These are phyloP conservation scores for Mycena vitilis DNA, from an alignment of 768 basidiomycete genomes.

Conservation along the genomic window DNA sequence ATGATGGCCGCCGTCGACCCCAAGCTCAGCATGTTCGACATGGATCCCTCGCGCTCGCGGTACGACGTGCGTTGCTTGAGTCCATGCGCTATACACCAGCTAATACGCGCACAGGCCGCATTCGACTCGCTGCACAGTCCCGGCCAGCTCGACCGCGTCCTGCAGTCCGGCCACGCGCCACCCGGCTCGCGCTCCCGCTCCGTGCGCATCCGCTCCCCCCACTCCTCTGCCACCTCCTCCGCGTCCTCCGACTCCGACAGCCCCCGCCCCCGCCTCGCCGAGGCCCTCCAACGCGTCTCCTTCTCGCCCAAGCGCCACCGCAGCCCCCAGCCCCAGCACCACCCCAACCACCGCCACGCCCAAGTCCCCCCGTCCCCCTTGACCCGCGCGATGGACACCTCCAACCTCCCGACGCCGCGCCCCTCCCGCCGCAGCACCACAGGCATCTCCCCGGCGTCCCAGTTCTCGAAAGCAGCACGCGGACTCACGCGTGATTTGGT, in stretches of 20 bases:
- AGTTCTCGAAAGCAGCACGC: slow-evolving; percentile 70
- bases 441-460: slow-evolving; percentile 51
- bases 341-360: slow-evolving; percentile 43
- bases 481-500: slow-evolving; percentile 68
- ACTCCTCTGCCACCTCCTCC: slow-evolving; percentile 60
- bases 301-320: slow-evolving; percentile 85
- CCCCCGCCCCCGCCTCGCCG: slow-evolving; percentile 66
- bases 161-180: slow-evolving; percentile 64
- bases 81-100: slow-evolving; percentile 1
- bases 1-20: slow-evolving; percentile 74
- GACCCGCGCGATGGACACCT: slow-evolving; percentile 28
- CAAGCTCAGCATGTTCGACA: slow-evolving; percentile 67
- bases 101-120: slow-evolving; percentile 19
- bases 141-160: slow-evolving; percentile 69
- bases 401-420: slow-evolving; percentile 27
- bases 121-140: slow-evolving; percentile 65
- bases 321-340: slow-evolving; percentile 47
- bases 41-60: slow-evolving; percentile 63
- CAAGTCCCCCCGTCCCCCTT: slow-evolving; percentile 41
- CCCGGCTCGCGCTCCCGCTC: slow-evolving; percentile 48
- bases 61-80: slow-evolving; percentile 53
- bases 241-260: slow-evolving; percentile 62
- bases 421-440: slow-evolving; percentile 30
- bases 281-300: slow-evolving; percentile 74
- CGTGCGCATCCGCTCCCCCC: slow-evolving; percentile 58